A percentile compares a stretch with the other conserved stretches of the same genome.
These are phyloP conservation scores for bread wheat (Triticum aestivum) DNA, from an alignment of 176 grass and related monocot genomes.

Conservation along the genomic window DNA sequence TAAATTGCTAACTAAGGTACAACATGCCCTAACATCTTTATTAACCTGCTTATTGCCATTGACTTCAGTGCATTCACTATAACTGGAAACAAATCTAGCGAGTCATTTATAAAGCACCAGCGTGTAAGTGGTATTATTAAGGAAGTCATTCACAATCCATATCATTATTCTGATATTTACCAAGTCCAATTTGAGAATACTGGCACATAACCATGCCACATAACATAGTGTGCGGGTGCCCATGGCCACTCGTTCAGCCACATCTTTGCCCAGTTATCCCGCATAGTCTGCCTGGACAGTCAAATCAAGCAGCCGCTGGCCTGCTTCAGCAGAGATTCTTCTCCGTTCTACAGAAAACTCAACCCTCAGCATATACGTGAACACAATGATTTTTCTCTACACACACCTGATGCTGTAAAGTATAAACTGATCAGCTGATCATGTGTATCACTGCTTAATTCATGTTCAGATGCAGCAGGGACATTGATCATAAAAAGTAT, in stretches of 20 bases:
- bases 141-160: no score
- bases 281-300: background rate
- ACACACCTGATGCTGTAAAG: background rate
- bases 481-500: background rate
- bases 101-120: background rate
- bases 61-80: slow-evolving; percentile 6
- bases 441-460: background rate
- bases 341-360: background rate
- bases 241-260: background rate
- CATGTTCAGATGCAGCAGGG: background rate
- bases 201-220: background rate
- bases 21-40: background rate
- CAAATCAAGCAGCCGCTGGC: background rate
- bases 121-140: background rate
- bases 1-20: background rate
- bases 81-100: slow-evolving; percentile 10
- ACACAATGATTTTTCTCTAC: background rate
- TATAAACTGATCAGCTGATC: background rate
- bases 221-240: background rate
- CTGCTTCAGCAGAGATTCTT: background rate
- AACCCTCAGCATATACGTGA: background rate
- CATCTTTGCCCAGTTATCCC: background rate
- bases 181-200: no score
- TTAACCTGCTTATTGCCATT: background rate
- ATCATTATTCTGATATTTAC: no score